These are phyloP conservation scores for Cruciata laevipes DNA, from an alignment of 257 asterid species.

Conservation along the genomic window DNA sequence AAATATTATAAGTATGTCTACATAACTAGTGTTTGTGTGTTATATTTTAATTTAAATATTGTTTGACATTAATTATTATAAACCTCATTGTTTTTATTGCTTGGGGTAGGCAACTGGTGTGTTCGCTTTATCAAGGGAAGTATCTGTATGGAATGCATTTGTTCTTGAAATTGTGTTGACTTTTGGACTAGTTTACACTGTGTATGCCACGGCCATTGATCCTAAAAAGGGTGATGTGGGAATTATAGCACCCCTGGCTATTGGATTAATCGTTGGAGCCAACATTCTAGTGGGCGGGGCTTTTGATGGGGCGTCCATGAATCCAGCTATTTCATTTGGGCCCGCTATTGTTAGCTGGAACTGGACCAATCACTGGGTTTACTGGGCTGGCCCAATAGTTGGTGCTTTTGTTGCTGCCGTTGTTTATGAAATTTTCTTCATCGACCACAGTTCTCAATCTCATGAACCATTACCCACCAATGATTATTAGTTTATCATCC, in stretches of 20 bases:
- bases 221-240: slow-evolving; percentile 67
- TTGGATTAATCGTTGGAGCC: slow-evolving; percentile 67
- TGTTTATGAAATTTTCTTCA: slow-evolving; percentile 53
- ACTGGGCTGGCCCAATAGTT: slow-evolving; percentile 71
- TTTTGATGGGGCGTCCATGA: slow-evolving; percentile 79
- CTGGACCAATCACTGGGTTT: slow-evolving; percentile 65
- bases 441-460: slow-evolving; percentile 37
- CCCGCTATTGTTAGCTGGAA: slow-evolving; percentile 55
- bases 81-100: background rate
- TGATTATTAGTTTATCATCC: slow-evolving; percentile 13
- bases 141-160: slow-evolving; percentile 47
- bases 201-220: slow-evolving; percentile 69
- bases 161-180: slow-evolving; percentile 75
- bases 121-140: slow-evolving; percentile 29
- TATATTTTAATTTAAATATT: too few species aligned
- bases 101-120: slow-evolving; percentile 17
- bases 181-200: slow-evolving; percentile 71
- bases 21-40: too few species aligned
- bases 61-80: too few species aligned
- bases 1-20: too few species aligned
- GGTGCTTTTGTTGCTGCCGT: slow-evolving; percentile 60
- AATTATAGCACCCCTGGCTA: slow-evolving; percentile 57
- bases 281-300: slow-evolving; percentile 68
- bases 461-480: slow-evolving; percentile 43
- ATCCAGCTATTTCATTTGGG: slow-evolving; percentile 77